Conservation (phyloP, 768 basidiomycete species). For the Fomitopsis pulvina region DNA sequence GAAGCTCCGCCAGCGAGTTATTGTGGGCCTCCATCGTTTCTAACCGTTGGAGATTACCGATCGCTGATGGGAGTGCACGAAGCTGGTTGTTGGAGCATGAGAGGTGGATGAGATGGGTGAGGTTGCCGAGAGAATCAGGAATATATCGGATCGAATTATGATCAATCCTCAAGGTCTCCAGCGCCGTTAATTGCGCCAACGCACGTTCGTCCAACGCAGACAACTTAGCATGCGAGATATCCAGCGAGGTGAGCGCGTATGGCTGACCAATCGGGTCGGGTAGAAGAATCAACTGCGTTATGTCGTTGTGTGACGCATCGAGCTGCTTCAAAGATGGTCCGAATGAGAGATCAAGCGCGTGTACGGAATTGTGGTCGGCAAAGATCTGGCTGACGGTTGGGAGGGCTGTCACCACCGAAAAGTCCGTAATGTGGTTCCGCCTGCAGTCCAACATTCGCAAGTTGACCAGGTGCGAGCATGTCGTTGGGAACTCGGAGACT, state of each 20-base stretch:
- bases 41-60: slow-evolving; percentile 72
- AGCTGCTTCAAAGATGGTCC: slow-evolving; percentile 61
- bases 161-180: slow-evolving; percentile 69
- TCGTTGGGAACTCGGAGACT: slow-evolving; percentile 62
- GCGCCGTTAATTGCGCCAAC: slow-evolving; percentile 64
- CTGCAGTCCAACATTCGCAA: slow-evolving; percentile 77
- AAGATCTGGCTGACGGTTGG: slow-evolving; percentile 61
- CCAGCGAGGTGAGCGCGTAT: slow-evolving; percentile 65
- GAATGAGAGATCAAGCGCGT: slow-evolving; percentile 72
- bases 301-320: slow-evolving; percentile 83
- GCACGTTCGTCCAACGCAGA: slow-evolving; percentile 73
- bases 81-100: slow-evolving; percentile 92
- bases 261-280: slow-evolving; percentile 43
- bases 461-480: slow-evolving; percentile 46
- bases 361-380: slow-evolving; percentile 80
- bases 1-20: slow-evolving; percentile 78
- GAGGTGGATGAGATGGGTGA: slow-evolving; percentile 62
- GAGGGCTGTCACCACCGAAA: slow-evolving; percentile 60
- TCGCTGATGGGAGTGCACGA: slow-evolving; percentile 61
- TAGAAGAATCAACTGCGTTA: slow-evolving; percentile 66
- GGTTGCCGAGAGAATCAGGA: slow-evolving; percentile 76
- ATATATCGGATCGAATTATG: slow-evolving; percentile 82
- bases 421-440: slow-evolving; percentile 75
- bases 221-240: slow-evolving; percentile 85
- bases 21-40: slow-evolving; percentile 82